Percentiles rank a stretch among this genome's conserved stretches.
Evolutionary conservation across 176 grass and related monocot species (phyloP).

Genomic region (Cenchrus purpureus): DNA sequence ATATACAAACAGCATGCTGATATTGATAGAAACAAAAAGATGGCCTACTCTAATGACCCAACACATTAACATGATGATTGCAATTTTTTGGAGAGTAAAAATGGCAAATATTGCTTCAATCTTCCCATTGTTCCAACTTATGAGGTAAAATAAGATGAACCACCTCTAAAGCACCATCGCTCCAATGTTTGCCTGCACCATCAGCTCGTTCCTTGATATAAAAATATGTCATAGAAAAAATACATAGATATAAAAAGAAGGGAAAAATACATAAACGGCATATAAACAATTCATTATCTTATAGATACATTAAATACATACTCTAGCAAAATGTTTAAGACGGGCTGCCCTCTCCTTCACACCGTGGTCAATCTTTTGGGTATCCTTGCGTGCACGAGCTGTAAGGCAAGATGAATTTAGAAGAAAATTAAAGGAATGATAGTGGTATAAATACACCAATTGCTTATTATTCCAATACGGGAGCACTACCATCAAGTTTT

Average conservation of each 20-base stretch:
- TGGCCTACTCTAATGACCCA: too few relatives aligned
- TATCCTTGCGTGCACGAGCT: conserved; percentile 92
- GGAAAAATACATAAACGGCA: conserved; percentile 19
- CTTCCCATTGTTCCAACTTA: conserved; percentile 30
- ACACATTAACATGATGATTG: neutral
- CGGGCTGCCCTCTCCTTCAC: conserved; percentile 85
- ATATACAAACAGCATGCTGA: neutral
- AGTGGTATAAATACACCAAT: neutral
- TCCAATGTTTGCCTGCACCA: conserved; percentile 89
- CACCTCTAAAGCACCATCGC: conserved; percentile 93
- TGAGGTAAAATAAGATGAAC: conserved; percentile 21
- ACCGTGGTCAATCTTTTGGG: conserved; percentile 79
- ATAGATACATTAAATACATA: conserved; percentile 48
- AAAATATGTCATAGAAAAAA: conserved; percentile 17
- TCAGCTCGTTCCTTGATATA: conserved; percentile 74
- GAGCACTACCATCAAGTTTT: conserved; percentile 45
- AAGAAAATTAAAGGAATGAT: conserved; percentile 6
- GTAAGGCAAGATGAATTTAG: conserved; percentile 41
- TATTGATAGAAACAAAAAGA: neutral
- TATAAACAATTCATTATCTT: conserved; percentile 28
- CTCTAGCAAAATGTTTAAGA: conserved; percentile 78
- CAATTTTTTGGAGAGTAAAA: neutral
- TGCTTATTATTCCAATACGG: conserved; percentile 3
- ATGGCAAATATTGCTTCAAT: neutral
- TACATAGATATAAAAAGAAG: neutral